Evolutionary conservation across 768 basidiomycete species (phyloP).

Genomic region (Strobilomyces confusus): DNA sequence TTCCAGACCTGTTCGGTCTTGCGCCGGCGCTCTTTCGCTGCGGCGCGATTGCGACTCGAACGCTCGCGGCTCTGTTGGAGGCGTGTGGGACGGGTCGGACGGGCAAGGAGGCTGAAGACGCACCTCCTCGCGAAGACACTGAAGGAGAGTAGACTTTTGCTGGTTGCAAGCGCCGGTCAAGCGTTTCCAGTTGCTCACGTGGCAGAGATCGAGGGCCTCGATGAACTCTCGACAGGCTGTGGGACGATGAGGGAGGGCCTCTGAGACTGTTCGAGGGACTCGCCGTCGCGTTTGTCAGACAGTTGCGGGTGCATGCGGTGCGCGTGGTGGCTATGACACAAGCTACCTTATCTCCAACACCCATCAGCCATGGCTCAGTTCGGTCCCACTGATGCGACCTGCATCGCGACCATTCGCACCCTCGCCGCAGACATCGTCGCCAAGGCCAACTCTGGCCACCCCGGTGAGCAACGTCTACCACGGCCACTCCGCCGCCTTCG

Average conservation of each 20-base stretch:
- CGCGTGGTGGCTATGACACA: too few species aligned
- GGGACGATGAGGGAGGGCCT: conserved; percentile 6
- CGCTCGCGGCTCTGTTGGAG: conserved; percentile 54
- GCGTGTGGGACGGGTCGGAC: conserved; percentile 1
- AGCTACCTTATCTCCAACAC: conserved; percentile 12
- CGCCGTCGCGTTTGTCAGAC: conserved; percentile 61
- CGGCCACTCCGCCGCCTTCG: neutral
- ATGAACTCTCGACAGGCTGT: conserved; percentile 75
- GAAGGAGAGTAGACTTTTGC: conserved; percentile 63
- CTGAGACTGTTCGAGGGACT: conserved; percentile 8
- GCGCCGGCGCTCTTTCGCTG: conserved; percentile 51
- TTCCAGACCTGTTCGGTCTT: conserved; percentile 59
- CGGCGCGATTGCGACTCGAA: conserved; percentile 54
- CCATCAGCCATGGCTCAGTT: conserved; percentile 38
- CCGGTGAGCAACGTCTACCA: conserved; percentile 40
- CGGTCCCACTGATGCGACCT: conserved; percentile 45
- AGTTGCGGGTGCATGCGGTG: conserved; percentile 63
- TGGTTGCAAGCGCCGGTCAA: conserved; percentile 68
- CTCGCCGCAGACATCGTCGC: conserved; percentile 74
- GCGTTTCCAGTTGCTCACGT: conserved; percentile 57
- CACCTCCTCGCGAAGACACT: conserved; percentile 72
- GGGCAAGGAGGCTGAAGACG: conserved; percentile 6
- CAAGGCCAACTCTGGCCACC: conserved; percentile 93
- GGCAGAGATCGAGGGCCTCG: conserved; percentile 70
- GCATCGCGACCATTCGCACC: conserved; percentile 70